Evolutionary conservation across 768 basidiomycete genomes (phyloP).

Genomic region (Leccinum barrowsii): DNA sequence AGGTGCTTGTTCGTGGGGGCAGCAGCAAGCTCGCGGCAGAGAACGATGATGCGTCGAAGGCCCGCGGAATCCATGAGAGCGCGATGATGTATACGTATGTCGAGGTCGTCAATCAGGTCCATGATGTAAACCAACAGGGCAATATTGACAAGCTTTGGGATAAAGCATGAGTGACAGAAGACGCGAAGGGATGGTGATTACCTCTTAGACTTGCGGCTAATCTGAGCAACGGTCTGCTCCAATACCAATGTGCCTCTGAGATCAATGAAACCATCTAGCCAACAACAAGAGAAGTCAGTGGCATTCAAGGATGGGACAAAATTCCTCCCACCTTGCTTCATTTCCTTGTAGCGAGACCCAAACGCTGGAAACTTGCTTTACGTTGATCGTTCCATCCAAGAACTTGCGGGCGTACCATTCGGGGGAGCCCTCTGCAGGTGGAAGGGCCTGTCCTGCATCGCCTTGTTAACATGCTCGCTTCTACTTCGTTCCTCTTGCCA

Average conservation of each 20-base stretch:
- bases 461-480: constrained; percentile 57
- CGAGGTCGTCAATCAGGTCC: constrained; percentile 67
- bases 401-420: constrained; percentile 94
- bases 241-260: constrained; percentile 84
- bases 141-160: constrained; percentile 47
- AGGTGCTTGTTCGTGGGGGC: constrained; percentile 65
- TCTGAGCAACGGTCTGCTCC: constrained; percentile 72
- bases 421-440: constrained; percentile 66
- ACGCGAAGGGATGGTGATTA: constrained; percentile 25
- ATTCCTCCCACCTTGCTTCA: constrained; percentile 61
- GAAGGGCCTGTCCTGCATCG: constrained; percentile 52
- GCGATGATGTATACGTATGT: constrained; percentile 82
- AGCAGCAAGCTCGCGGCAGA: constrained; percentile 66
- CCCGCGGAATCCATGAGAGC: constrained; percentile 89
- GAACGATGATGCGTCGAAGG: constrained; percentile 66
- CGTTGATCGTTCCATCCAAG: constrained; percentile 78
- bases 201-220: constrained; percentile 73
- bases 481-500: constrained; percentile 72
- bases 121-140: constrained; percentile 71
- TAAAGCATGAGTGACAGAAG: constrained; percentile 11
- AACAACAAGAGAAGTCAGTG: constrained; percentile 44
- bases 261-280: constrained; percentile 73
- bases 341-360: constrained; percentile 76
- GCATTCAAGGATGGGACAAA: neutral
- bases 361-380: constrained; percentile 75